A percentile compares a stretch with the other conserved stretches of the same genome.
Conservation (phyloP, 768 basidiomycete species). For the Phanerochaete carnosa region DNA sequence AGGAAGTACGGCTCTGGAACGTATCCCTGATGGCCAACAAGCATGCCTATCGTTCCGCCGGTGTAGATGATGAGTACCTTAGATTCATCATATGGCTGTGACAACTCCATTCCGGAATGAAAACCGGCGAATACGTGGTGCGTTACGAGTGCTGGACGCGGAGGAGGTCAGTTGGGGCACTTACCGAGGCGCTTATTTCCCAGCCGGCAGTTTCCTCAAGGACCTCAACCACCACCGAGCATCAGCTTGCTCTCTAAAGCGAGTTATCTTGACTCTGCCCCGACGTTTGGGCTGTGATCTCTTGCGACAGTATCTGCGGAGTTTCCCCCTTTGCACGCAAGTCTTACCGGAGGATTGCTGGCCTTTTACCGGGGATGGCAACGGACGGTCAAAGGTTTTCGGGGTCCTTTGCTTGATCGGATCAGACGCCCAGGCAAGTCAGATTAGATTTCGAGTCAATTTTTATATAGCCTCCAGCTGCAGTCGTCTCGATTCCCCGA, state of each 20-base stretch:
- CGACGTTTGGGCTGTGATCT: no score
- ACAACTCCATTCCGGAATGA: constrained; percentile 39
- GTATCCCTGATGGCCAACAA: constrained; percentile 71
- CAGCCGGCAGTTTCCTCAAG: background rate
- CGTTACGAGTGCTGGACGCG: background rate
- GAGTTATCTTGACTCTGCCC: no score
- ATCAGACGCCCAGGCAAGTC: background rate
- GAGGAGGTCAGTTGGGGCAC: background rate
- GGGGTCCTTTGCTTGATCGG: background rate
- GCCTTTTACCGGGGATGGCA: background rate
- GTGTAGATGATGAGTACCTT: constrained; percentile 88
- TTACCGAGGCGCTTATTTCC: background rate
- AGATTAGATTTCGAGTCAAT: constrained; percentile 6
- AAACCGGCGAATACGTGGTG: background rate
- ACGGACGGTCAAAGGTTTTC: background rate
- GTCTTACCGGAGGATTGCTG: background rate
- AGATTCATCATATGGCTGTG: constrained; percentile 59
- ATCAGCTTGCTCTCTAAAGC: no score
- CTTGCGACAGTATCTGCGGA: no score
- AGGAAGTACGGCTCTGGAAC: constrained; percentile 86
- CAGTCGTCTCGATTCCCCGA: background rate
- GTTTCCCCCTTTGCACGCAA: no score
- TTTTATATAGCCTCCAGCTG: background rate
- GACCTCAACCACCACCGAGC: background rate
- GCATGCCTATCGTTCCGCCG: constrained; percentile 90